Evolutionary conservation across 176 grass and related monocot species (phyloP), one percentile per base, ranked within the genome.

Genomic region (Raddia guianensis): DNA sequence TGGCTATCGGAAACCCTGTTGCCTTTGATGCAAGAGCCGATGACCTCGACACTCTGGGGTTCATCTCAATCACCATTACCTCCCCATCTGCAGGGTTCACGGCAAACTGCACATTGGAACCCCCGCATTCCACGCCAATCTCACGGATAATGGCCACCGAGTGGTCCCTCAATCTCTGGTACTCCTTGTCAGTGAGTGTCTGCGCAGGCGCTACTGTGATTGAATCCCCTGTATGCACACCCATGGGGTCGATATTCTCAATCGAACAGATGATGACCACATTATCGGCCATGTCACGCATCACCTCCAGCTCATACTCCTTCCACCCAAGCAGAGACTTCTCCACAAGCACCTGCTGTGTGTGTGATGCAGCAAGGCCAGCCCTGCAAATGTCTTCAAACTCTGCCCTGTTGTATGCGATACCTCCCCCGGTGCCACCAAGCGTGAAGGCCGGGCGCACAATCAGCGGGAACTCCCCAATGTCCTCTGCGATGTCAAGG

Each of bases 61-160:
- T 95, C 96, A 99, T 99, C 82, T 99, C 96, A 49, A 99, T 99
- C n/a, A 99, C 64, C 96, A 99, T 99, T 5, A 99, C 96, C 86
- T 99, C 96, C 33, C 96, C 96, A 3, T 99, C 92, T 0, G 70
- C 70, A n/a, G 96, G 96, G 60, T 99, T 99, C 10, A 99, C 89
- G 0, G 96, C 92, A 3, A 99, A 99, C 70, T 99, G 96, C 67
- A 99, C 96, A 72, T 99, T 95, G 51, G 96, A 99, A 9, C 96
- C 96, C 11, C 96, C 96, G 10, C 96, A 99, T 61, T 99, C 96
- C 44, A 99, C 96, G 16, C 96, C 96, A 80, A 99, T 99, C 84
- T 99, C 96, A 14, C 96, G 70, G 75, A 99, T 99, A 80, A 99
- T 99, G 7, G 96, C 96, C 43, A 90, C 88, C 0, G 96, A 87